These are phyloP conservation scores for Collybia mongolica DNA, from an alignment of 768 basidiomycete genomes.

Conservation along the genomic window DNA sequence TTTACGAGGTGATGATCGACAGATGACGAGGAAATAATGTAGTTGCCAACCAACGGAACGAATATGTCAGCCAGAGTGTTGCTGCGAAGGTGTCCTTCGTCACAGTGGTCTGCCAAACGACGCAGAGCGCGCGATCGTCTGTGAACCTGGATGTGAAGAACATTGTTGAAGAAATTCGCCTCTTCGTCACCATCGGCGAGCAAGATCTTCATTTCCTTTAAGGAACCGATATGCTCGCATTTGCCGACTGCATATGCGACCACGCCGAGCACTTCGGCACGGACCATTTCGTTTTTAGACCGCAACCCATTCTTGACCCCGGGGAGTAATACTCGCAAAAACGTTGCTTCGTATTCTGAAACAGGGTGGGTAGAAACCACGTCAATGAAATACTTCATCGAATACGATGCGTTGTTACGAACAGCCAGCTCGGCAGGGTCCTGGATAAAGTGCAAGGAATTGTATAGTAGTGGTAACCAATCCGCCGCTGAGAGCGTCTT, in stretches of 20 bases:
- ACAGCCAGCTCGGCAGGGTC: slow-evolving; percentile 88
- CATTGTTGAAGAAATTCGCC: slow-evolving; percentile 96
- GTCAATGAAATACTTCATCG: slow-evolving; percentile 79
- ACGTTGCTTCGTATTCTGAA: slow-evolving; percentile 48
- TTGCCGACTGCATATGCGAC: slow-evolving; percentile 71
- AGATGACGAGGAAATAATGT: slow-evolving; percentile 58
- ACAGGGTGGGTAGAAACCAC: slow-evolving; percentile 40
- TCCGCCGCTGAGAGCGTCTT: slow-evolving; percentile 46
- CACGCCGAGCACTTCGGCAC: slow-evolving; percentile 79
- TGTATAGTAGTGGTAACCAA: slow-evolving; percentile 85
- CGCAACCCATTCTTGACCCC: slow-evolving; percentile 78
- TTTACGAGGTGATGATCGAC: slow-evolving; percentile 87
- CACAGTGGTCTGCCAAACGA: slow-evolving; percentile 76
- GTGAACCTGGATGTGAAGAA: slow-evolving; percentile 91
- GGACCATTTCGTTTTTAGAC: slow-evolving; percentile 83
- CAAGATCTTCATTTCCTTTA: slow-evolving; percentile 81
- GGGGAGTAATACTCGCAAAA: slow-evolving; percentile 68
- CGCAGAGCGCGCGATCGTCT: slow-evolving; percentile 84
- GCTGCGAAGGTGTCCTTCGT: slow-evolving; percentile 63
- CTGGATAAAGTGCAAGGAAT: slow-evolving; percentile 82
- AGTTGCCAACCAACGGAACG: slow-evolving; percentile 83
- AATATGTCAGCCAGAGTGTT: slow-evolving; percentile 78
- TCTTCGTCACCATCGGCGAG: slow-evolving; percentile 90
- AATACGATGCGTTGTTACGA: slow-evolving; percentile 74
- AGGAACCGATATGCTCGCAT: slow-evolving; percentile 52